Base-by-base conservation (phyloP, 1,284 basidiomycete genomes). In the Ustilago nuda region DNA sequence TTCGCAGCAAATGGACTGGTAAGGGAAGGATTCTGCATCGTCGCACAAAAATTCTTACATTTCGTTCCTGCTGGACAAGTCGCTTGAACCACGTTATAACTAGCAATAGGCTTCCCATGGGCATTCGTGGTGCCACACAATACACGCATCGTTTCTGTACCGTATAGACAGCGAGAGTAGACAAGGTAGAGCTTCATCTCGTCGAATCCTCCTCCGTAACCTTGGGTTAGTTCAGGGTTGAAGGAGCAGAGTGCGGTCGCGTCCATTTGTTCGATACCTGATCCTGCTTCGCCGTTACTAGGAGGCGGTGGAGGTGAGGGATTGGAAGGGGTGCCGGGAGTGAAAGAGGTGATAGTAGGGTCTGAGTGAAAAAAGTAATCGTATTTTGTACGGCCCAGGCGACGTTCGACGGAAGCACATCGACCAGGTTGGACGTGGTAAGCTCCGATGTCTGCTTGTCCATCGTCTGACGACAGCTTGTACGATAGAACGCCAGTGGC, bases 1-100 rank as follows among this genome's bases (percentile, higher is more conserved):
- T 67, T 60, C 0, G 61, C 65, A 1, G 71, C 65, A 35, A 53
- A 72, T 1, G 36, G 43, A 23, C 65, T 72, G 0, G 71, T 58
- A n/a, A 64, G 11, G 3, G 23, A n/a, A 4, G 65, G 65, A 54
- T 57, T 32, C 8, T 13, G 13, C 71, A 64, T 72, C 0, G 54
- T 64, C 3, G 71, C 71, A 30, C 71, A 72, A 9, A 72, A 55
- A 55, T 72, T 72, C 57, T 72, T 72, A 33, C 71, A 72, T 43
- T 35, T 56, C 5, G 61, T 72, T 1, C 65, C 71, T 3, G 2
- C 17, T 1, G 71, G 71, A 45, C 71, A 72, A 5, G 23, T 30
- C 1, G 71, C 71, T 19, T 72, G 61, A 7, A 72, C 66, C 33
- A 64, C 7, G 43, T 61, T 72, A 45, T 30, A 23, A 3, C 50